Evolutionary conservation across 495 filamentous ascomycete genomes (phyloP).

Genomic region (Mycothermus thermophilus): DNA sequence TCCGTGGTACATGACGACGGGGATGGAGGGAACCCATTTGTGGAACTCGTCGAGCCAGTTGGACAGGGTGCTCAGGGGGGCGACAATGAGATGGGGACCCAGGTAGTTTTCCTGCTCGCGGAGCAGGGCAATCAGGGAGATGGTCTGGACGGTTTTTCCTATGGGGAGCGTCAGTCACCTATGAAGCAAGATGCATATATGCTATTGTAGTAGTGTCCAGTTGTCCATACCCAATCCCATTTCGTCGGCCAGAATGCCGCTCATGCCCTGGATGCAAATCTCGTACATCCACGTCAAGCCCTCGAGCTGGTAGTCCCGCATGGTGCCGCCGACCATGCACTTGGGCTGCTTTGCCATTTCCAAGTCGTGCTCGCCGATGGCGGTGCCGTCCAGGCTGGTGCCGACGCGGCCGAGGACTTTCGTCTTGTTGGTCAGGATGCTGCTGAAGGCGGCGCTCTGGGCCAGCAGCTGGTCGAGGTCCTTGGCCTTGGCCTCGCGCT

Average conservation of each 20-base stretch:
- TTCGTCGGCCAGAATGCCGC: conserved; percentile 91
- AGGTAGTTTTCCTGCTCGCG: conserved; percentile 67
- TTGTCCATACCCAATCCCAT: conserved; percentile 79
- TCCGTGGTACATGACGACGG: conserved; percentile 82
- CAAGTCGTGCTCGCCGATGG: conserved; percentile 62
- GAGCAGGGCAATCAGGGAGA: conserved; percentile 77
- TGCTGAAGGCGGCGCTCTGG: conserved; percentile 34
- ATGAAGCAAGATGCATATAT: too few species aligned
- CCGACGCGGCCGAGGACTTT: conserved; percentile 41
- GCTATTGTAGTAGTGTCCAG: too few species aligned
- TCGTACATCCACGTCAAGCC: conserved; percentile 93
- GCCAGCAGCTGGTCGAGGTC: conserved; percentile 37
- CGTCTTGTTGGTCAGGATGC: conserved; percentile 42
- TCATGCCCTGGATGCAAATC: conserved; percentile 64
- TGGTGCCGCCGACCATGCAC: conserved; percentile 71
- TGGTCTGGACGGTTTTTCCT: conserved; percentile 85
- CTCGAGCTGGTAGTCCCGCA: conserved; percentile 90
- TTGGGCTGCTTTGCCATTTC: conserved; percentile 73
- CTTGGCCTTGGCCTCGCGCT: conserved; percentile 38
- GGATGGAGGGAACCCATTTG: conserved; percentile 76
- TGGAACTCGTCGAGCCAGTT: conserved; percentile 96
- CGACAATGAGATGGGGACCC: conserved; percentile 81
- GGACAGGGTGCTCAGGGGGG: conserved; percentile 78
- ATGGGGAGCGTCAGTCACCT: background rate
- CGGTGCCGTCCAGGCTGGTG: conserved; percentile 36